A percentile compares a stretch with the other conserved stretches of the same genome.
phyloP scores from a whole-genome alignment of 1,139 yeast species.

The Zygosaccharomyces sapae region DNA sequence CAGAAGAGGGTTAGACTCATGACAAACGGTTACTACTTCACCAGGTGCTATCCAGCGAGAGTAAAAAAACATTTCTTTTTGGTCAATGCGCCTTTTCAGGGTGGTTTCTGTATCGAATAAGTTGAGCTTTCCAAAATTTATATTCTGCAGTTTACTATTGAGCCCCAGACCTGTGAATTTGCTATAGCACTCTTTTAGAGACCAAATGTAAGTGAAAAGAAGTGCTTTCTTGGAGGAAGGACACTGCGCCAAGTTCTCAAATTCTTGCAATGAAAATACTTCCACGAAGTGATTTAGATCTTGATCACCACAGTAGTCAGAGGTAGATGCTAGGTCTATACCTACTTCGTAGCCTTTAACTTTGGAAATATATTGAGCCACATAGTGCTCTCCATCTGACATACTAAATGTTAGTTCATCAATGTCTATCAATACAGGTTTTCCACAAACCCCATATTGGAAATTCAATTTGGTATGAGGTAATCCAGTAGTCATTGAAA shows the following conservation, averaged over 20 bases:
- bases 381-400: conserved; percentile 48
- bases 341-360: conserved; percentile 43
- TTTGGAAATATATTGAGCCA: conserved; percentile 40
- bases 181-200: conserved; percentile 66
- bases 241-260: conserved; percentile 29
- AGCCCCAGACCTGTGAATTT: conserved; percentile 62
- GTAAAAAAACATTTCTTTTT: conserved; percentile 15
- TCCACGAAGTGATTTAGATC: conserved; percentile 45
- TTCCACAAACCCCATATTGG: conserved; percentile 38
- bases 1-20: neutral
- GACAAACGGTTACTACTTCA: conserved; percentile 17
- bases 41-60: conserved; percentile 23
- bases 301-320: conserved; percentile 38
- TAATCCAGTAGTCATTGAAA: conserved; percentile 18
- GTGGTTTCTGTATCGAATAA: conserved; percentile 6
- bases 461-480: conserved; percentile 22
- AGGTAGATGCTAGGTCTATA: conserved; percentile 56
- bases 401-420: conserved; percentile 51
- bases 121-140: conserved; percentile 28
- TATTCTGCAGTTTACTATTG: conserved; percentile 44
- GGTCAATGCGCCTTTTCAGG: conserved; percentile 13
- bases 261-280: conserved; percentile 48
- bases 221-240: conserved; percentile 15
- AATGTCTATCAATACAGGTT: conserved; percentile 37
- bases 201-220: conserved; percentile 59